A percentile compares a stretch with the other conserved stretches of the same genome.
Evolutionary conservation across 257 asterid species (phyloP).

Genomic region (Vinca minor): DNA sequence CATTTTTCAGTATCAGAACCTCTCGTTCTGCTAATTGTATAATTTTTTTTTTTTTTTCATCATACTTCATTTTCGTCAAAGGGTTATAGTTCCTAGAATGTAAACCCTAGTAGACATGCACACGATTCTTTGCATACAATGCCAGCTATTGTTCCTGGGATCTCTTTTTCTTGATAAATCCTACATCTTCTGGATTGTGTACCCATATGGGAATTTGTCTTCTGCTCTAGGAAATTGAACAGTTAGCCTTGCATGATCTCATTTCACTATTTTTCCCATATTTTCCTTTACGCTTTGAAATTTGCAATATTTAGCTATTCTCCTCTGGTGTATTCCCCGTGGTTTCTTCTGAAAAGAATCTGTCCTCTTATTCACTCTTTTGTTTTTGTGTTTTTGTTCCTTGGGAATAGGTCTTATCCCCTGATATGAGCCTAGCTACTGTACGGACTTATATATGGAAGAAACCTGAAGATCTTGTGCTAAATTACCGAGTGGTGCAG

Average conservation of each 20-base stretch:
- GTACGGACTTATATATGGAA: slow-evolving; percentile 95
- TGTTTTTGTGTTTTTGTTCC: too few relatives aligned
- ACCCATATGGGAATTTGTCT: background rate
- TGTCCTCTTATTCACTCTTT: background rate
- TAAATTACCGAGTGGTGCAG: slow-evolving; percentile 62
- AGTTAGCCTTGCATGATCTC: background rate
- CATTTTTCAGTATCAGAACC: background rate
- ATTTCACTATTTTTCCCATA: background rate
- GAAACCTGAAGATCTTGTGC: slow-evolving; percentile 88
- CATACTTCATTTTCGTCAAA: background rate
- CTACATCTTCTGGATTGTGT: background rate
- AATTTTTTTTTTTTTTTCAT: background rate
- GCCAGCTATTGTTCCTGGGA: background rate
- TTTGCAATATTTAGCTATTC: background rate
- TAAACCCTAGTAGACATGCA: background rate
- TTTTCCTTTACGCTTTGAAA: background rate
- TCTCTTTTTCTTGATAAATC: background rate
- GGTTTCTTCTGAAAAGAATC: background rate
- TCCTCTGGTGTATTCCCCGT: background rate
- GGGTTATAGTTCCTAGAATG: background rate
- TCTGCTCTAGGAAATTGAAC: background rate
- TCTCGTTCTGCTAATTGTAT: background rate
- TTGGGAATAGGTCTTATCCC: slow-evolving; percentile 59
- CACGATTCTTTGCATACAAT: background rate
- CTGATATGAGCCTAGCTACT: slow-evolving; percentile 96